Base-by-base conservation (phyloP, 2,329 filamentous ascomycete species). In the Colletotrichum sp. region DNA sequence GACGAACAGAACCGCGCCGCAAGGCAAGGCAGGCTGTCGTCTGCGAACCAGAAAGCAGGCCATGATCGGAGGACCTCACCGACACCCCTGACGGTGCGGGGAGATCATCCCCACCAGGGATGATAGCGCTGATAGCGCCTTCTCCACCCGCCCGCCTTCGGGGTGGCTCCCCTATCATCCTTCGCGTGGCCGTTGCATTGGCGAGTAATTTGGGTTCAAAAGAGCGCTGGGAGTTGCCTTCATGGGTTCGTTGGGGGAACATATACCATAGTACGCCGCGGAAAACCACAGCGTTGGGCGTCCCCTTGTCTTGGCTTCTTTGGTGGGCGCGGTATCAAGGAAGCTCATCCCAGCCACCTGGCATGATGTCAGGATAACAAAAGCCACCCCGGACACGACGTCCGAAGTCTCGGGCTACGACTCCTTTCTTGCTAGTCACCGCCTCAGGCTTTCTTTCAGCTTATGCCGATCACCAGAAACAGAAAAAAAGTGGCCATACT, bases 41-140 rank as follows among this genome's bases (percentile, higher is more conserved):
- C 32, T n/a, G 8, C 27, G 30, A 32, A 67, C 44, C 44, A 49
- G 44, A 52, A 4, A 22, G 44, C 44, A 52, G 44, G 44, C 44
- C 44, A 52, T 52, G 64, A 76, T 71, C 76, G 77, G 77, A 77
- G 75, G 71, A 44, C 78, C 67, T 75, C 78, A 63, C 78, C 77
- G 74, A 77, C 59, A 63, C 71, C 73, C 69, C 29, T 74, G 74
- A 39, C 29, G 19, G 59, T 69, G 70, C 74, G 74, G 74, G 74
- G 72, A 71, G 69, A 64, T 69, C 52, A 59, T 32, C 49, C 25
- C 59, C 70, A 73, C 64, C 44, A 30, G 29, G 30, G 13, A 22
- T 63, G 57, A 73, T 61, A 61, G 32, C 57, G 70, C 70, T 69
- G 74, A 76, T 76, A 73, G 59, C 70, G 34, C 70, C 27, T 30